Evolutionary conservation across 345 rosid species (phyloP), one percentile per base, ranked within the genome.

Genomic region (Hibiscus mutabilis): DNA sequence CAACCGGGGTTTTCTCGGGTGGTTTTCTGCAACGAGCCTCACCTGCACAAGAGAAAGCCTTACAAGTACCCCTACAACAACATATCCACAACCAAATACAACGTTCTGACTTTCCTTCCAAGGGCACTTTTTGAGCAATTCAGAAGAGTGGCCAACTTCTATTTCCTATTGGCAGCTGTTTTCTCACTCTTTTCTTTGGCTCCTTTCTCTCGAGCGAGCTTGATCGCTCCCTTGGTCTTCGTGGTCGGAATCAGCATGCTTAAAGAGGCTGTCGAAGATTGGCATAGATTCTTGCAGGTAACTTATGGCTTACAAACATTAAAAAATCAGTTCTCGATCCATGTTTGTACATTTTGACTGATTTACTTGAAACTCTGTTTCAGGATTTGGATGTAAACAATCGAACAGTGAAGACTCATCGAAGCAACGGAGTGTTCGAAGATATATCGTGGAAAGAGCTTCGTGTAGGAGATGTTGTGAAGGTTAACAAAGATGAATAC

Each of bases 71-170:
- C 76, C 0, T 72, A 75, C 19, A 91, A 91, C 74, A 85, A 85
- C 3, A 79, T 86, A 55, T 86, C 92, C 27, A 89, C 92, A 27
- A 89, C 92, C 10, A 83, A 86, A 76, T 89, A 89, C 69, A 87
- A 79, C 62, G 18, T 83, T 47, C 60, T 76, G 4, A 84, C 90
- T 10, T 89, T 91, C 85, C 83, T 91, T 15, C 94, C 94, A 10
- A 91, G 71, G 59, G 82, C 86, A 59, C 79, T 89, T 53, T 89
- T 89, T 49, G 94, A 91, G 82, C 97, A 91, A 79, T 91, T 91
- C 68, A 88, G 88, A 44, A 82, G 94, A 29, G 95, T 87, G 5
- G 97, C 97, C 63, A 91, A 91, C 68, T 67, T 89, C 62, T 91
- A 86, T 68, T 91, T 91, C 25, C 79, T 91, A 1, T 62, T 91